phyloP scores from a whole-genome alignment of 1,284 basidiomycete species.

The Exobasidium cylindrosporum region DNA sequence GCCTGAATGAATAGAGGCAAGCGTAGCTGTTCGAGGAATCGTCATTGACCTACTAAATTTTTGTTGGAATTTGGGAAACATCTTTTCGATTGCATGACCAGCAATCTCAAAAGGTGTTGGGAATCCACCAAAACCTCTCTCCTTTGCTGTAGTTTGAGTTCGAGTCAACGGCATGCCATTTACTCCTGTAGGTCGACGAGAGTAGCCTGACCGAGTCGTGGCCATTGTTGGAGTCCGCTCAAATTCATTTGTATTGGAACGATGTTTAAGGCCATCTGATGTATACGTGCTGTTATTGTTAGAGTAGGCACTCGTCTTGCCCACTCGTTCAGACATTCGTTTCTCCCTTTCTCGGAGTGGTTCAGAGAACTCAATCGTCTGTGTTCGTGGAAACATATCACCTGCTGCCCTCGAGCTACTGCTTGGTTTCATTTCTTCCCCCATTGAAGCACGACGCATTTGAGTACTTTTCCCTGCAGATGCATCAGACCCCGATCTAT shows the following conservation, averaged over 20 bases:
- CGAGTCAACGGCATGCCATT: constrained; percentile 52
- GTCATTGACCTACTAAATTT: constrained; percentile 58
- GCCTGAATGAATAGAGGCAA: constrained; percentile 56
- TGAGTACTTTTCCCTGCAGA: constrained; percentile 13
- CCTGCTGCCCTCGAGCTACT: constrained; percentile 16
- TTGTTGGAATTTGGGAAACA: constrained; percentile 28
- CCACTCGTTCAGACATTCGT: constrained; percentile 15
- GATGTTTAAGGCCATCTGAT: constrained; percentile 22
- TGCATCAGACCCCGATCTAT: constrained; percentile 33
- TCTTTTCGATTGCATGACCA: constrained; percentile 57
- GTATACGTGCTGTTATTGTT: not conserved
- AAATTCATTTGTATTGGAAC: constrained; percentile 20
- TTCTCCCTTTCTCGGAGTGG: constrained; percentile 20
- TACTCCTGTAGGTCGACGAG: constrained; percentile 21
- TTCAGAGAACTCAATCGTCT: constrained; percentile 64
- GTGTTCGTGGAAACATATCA: constrained; percentile 60
- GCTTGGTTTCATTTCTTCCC: constrained; percentile 17
- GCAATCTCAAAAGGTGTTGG: constrained; percentile 72
- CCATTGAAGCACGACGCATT: constrained; percentile 33
- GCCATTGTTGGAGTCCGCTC: constrained; percentile 33
- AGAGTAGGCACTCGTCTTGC: not conserved
- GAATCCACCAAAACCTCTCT: constrained; percentile 75
- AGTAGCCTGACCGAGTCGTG: constrained; percentile 21
- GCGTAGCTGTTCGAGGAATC: constrained; percentile 69
- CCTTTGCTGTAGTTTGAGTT: constrained; percentile 49